Evolutionary conservation across 2,329 filamentous ascomycete genomes (phyloP), one percentile per base, ranked within the genome.

Genomic region (Diaporthe sp.): DNA sequence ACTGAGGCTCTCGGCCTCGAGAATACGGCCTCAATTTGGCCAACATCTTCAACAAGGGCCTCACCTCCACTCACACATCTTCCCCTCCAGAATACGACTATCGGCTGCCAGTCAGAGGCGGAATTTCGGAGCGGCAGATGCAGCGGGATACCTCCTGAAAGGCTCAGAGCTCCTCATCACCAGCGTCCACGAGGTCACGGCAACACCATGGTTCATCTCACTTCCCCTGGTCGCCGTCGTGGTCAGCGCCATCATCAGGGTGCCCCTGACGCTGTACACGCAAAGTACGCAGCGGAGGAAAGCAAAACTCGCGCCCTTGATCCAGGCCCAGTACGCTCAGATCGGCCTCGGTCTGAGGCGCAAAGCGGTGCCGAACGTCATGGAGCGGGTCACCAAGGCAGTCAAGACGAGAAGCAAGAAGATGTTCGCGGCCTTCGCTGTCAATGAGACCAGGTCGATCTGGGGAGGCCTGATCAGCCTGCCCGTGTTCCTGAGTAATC

Each of bases 171-270:
- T 86, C 71, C 79, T 84, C 76, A 84, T 91, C 68, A 80, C 85
- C 49, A 82, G 82, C 61, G 72, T 88, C 13, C 89, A 92, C 79
- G 74, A 76, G 34, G 55, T 79, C 65, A 83, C 84, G 34, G 85
- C 86, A 51, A 80, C 88, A 1, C 89, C 89, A 1, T 92, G 90
- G 90, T 90, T 84, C 78, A 77, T 90, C 44, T 84, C 86, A 39
- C 89, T 92, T 62, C 89, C 90, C 6, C 82, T 89, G n/a, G 82
- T 89, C 19, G 88, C 88, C 9, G 76, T 90, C 2, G 80, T 82
- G 61, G 81, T 90, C 79, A 88, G 85, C 80, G 79, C 86, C 53
- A 74, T 85, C 65, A 79, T 88, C 75, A 85, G 89, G 19, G 80
- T 90, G 6, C 90, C 90, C 8, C 82, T 88, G 9, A 84, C 83